Conservation (phyloP, 495 filamentous ascomycete genomes). For the Daldinia loculata region DNA sequence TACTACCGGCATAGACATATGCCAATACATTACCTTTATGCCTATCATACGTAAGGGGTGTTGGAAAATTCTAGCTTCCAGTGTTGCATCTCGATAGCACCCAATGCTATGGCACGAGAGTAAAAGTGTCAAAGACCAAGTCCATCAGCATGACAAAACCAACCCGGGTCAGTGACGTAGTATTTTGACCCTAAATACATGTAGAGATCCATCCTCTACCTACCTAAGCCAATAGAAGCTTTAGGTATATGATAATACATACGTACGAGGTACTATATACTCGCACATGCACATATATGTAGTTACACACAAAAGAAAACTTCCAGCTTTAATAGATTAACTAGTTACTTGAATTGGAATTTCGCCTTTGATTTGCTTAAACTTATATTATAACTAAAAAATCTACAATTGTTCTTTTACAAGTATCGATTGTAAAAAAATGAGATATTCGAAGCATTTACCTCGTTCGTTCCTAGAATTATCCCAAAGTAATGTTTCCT, state of each 20-base stretch:
- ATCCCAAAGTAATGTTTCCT: neutral
- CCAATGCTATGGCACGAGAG: conserved; percentile 7
- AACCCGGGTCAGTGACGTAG: conserved; percentile 32
- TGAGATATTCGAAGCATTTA: neutral
- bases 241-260: conserved; percentile 1
- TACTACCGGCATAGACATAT: conserved; percentile 7
- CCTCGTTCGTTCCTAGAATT: neutral
- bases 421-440: neutral
- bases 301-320: neutral
- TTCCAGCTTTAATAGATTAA: conserved; percentile 1
- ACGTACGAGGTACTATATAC: conserved; percentile 10
- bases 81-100: conserved; percentile 18
- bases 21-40: conserved; percentile 1
- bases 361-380: neutral
- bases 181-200: conserved; percentile 14
- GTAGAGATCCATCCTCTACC: conserved; percentile 24
- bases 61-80: too few species aligned
- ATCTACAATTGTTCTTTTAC: neutral
- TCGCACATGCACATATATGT: neutral
- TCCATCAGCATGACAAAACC: conserved; percentile 27
- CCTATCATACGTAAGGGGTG: neutral
- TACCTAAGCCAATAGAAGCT: neutral
- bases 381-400: neutral
- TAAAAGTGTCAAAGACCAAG: conserved; percentile 14
- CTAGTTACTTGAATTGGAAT: neutral